Conservation (phyloP, 2,329 filamentous ascomycete species). For the Claviceps pazoutovae region DNA sequence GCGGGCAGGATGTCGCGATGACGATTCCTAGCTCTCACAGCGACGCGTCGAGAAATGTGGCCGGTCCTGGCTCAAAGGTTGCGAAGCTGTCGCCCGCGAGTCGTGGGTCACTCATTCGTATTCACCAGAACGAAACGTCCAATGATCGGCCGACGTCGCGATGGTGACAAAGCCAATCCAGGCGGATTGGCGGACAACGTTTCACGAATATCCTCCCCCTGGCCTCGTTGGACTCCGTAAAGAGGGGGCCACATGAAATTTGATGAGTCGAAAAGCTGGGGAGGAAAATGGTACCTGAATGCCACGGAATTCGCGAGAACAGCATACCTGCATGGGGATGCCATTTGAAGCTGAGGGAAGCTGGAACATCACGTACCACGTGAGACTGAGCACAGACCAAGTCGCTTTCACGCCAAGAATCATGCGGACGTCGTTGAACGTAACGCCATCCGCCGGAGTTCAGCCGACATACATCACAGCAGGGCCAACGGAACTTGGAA, state of each 20-base stretch:
- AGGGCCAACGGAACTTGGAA: background rate
- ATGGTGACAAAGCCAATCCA: background rate
- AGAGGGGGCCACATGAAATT: constrained; percentile 10
- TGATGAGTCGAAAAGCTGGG: background rate
- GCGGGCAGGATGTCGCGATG: background rate
- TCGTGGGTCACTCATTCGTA: background rate
- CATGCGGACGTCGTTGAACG: background rate
- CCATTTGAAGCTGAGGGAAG: constrained; percentile 6
- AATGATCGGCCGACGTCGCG: background rate
- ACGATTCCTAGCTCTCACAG: too few relatives aligned
- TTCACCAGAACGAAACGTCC: background rate
- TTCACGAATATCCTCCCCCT: constrained; percentile 13
- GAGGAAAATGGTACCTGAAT: background rate
- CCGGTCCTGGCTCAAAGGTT: background rate
- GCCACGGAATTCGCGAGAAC: background rate
- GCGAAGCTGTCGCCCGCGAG: background rate
- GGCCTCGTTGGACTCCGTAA: constrained; percentile 8
- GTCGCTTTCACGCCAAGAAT: too few relatives aligned
- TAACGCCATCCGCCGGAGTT: background rate
- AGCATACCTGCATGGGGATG: background rate
- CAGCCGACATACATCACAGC: background rate
- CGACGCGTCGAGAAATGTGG: background rate
- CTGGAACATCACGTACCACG: constrained; percentile 9
- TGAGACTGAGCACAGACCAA: constrained; percentile 13
- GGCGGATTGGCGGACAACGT: background rate